Evolutionary conservation across 2,329 filamentous ascomycete genomes (phyloP), one percentile per base, ranked within the genome.

Genomic region (Elsinoe necatrix): DNA sequence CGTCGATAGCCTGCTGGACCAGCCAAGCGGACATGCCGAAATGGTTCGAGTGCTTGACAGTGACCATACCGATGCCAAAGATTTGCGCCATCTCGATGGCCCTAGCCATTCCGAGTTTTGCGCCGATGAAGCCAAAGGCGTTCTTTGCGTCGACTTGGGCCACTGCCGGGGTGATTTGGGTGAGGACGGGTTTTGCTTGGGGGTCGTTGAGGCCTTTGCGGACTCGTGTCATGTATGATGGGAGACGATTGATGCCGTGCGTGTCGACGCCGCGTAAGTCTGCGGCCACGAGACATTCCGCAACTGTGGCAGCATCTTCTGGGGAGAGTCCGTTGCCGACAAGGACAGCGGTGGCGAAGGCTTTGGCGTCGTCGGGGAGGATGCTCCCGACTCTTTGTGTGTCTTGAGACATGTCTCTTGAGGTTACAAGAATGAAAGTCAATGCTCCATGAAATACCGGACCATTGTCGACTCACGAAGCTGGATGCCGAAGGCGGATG

Each of bases 1-100:
- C 82, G 56, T 90, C 84, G 11, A 89, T 68, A 0, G 86, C 87
- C 69, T 88, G 83, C 66, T 87, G 83, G 9, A 89, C 85, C 0
- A 89, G 66, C 84, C 86, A 90, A 0, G 87, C 87, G 2, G 79
- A 79, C 87, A 91, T 91, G 55, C 87, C 87, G 63, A 86, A 90
- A 68, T 91, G 86, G 63, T 90, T 90, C 31, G 83, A 87, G 69
- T 85, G 83, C 67, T 83, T 86, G 64, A 90, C 75, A 55, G 79
- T 81, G 0, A 85, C 84, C 78, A 92, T 82, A 27, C 86, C 87
- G 61, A 91, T 86, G 5, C 86, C 86, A 62, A 77, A 81, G 1
- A 69, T 67, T n/a, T 73, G 70, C 0, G 86, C 86, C 69, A 85
- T 83, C 12, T 79, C 75, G 37, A 89, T 81, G 0, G 86, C 86